Evolutionary conservation across 2,329 filamentous ascomycete genomes (phyloP).

Genomic region (Verticillium albo-atrum): DNA sequence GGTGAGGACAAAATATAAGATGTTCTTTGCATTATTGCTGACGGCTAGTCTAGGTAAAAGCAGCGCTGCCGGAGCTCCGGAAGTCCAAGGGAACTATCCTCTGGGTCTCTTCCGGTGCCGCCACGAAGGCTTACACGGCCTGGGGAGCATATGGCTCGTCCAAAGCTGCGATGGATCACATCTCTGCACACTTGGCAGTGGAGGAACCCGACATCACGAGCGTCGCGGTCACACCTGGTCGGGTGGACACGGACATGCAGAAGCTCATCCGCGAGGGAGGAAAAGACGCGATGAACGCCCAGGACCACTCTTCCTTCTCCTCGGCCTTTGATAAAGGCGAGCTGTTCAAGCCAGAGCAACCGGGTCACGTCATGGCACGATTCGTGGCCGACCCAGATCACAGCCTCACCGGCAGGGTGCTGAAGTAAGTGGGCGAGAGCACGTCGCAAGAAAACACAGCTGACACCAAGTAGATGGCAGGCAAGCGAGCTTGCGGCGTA

Average conservation of each 20-base stretch:
- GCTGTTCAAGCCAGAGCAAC: constrained; percentile 76
- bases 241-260: constrained; percentile 90
- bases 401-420: constrained; percentile 70
- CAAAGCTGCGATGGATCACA: constrained; percentile 80
- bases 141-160: constrained; percentile 81
- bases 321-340: constrained; percentile 65
- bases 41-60: constrained; percentile 52
- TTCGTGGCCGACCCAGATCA: constrained; percentile 62
- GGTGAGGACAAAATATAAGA: constrained; percentile 41
- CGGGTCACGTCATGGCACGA: constrained; percentile 80
- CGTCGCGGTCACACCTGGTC: constrained; percentile 71
- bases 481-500: constrained; percentile 48
- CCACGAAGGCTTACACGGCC: constrained; percentile 57
- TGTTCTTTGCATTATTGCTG: neutral
- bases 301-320: constrained; percentile 64
- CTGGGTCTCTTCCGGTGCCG: constrained; percentile 76
- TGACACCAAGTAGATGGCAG: constrained; percentile 43
- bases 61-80: constrained; percentile 65
- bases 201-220: constrained; percentile 76
- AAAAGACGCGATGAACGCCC: constrained; percentile 42
- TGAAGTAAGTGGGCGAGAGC: constrained; percentile 51
- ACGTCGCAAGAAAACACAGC: constrained; percentile 2
- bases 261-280: constrained; percentile 66
- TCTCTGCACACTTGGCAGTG: constrained; percentile 65
- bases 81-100: constrained; percentile 66